These are phyloP conservation scores for Dioscorea cayenensis DNA, from an alignment of 116 monocot species.

Conservation along the genomic window DNA sequence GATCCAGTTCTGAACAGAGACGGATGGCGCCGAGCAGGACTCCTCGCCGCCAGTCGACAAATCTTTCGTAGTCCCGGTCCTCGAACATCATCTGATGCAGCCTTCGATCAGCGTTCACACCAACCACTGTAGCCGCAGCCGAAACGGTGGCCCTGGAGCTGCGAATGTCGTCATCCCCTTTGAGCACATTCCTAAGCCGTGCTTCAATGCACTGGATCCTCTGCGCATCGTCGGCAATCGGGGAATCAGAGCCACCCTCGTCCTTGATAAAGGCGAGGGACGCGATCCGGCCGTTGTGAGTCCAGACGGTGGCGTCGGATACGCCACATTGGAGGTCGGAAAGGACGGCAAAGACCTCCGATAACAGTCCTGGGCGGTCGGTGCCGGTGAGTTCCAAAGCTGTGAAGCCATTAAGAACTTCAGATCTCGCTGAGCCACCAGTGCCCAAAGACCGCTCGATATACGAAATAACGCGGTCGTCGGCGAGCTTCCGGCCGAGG, in stretches of 20 bases:
- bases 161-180: slow-evolving; percentile 22
- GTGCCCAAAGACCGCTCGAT: slow-evolving; percentile 42
- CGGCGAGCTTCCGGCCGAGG: slow-evolving; percentile 52
- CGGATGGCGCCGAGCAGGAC: slow-evolving; percentile 6
- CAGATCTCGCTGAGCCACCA: background rate
- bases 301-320: slow-evolving; percentile 60
- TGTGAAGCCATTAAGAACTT: slow-evolving; percentile 20
- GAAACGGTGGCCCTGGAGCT: slow-evolving; percentile 30
- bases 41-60: background rate
- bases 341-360: slow-evolving; percentile 78
- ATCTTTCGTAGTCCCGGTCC: slow-evolving; percentile 54
- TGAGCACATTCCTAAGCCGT: slow-evolving; percentile 49
- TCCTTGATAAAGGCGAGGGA: slow-evolving; percentile 40
- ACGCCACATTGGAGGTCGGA: slow-evolving; percentile 51
- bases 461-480: slow-evolving; percentile 31
- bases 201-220: slow-evolving; percentile 33
- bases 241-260: slow-evolving; percentile 17
- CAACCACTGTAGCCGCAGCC: slow-evolving; percentile 5
- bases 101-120: slow-evolving; percentile 41
- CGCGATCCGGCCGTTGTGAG: slow-evolving; percentile 66
- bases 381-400: slow-evolving; percentile 59
- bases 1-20: slow-evolving; percentile 66
- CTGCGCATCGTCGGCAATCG: background rate
- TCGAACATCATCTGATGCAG: slow-evolving; percentile 88
- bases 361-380: slow-evolving; percentile 77